Conservation (phyloP, 306 rosid species). For the Prunus salicina region DNA sequence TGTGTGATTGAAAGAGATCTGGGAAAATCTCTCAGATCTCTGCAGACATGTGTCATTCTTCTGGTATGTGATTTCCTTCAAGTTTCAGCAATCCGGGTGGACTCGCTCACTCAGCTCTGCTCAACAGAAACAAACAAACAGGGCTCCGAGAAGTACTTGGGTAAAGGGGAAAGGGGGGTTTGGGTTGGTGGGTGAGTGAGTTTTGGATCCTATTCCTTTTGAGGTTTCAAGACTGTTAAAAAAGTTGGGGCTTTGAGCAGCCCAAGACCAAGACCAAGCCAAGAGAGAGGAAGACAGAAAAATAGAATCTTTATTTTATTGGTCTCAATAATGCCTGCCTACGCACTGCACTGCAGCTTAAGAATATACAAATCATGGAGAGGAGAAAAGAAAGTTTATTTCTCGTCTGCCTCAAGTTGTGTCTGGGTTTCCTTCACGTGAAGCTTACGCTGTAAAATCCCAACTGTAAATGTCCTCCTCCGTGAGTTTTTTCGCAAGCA, state of each 20-base stretch:
- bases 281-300: neutral
- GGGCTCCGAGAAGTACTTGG: neutral
- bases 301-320: neutral
- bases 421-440: slow-evolving; percentile 46
- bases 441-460: slow-evolving; percentile 20
- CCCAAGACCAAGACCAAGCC: slow-evolving; percentile 6
- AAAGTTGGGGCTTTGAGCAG: slow-evolving; percentile 8
- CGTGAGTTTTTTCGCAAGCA: slow-evolving; percentile 19
- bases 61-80: neutral
- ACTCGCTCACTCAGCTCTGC: neutral
- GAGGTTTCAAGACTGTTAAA: neutral
- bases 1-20: neutral
- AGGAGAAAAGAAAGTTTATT: slow-evolving; percentile 20
- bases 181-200: neutral
- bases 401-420: slow-evolving; percentile 30
- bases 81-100: slow-evolving; percentile 2
- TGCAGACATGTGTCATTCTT: neutral
- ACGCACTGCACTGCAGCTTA: neutral
- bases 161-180: neutral
- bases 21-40: neutral
- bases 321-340: slow-evolving; percentile 30
- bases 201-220: slow-evolving; percentile 4
- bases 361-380: slow-evolving; percentile 31
- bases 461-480: slow-evolving; percentile 14
- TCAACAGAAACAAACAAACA: neutral